Evolutionary conservation across 495 filamentous ascomycete species (phyloP).

Genomic region (Aspergillus cavernicola): DNA sequence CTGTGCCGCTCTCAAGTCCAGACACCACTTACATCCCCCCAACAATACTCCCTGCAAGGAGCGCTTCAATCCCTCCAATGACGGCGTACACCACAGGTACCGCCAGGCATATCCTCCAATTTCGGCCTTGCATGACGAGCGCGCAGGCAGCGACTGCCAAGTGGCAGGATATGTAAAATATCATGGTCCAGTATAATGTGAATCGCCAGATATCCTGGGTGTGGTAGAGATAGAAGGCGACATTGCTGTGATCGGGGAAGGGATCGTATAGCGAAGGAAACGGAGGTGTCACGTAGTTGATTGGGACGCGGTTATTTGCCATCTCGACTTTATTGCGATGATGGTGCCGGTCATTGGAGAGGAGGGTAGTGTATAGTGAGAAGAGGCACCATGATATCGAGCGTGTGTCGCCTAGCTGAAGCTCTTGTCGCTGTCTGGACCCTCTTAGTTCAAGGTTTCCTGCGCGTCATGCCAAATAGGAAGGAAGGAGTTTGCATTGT

Average conservation of each 20-base stretch:
- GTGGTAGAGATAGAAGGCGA: constrained; percentile 69
- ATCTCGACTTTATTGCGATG: constrained; percentile 12
- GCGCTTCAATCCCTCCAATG: constrained; percentile 73
- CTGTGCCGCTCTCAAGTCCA: background rate
- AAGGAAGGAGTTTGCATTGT: constrained; percentile 35
- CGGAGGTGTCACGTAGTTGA: constrained; percentile 64
- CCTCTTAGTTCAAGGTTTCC: too few species aligned
- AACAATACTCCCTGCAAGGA: constrained; percentile 84
- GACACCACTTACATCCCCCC: constrained; percentile 71
- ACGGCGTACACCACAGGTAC: constrained; percentile 72
- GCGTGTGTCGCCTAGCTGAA: background rate
- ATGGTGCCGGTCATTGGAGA: constrained; percentile 7
- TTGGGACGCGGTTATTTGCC: constrained; percentile 52
- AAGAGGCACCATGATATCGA: constrained; percentile 12
- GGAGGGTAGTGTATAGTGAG: background rate
- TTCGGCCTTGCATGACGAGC: constrained; percentile 62
- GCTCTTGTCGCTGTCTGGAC: background rate
- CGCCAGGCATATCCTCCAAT: constrained; percentile 72
- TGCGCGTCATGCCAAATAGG: too few species aligned
- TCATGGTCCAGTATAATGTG: constrained; percentile 80
- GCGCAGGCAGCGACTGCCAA: constrained; percentile 64
- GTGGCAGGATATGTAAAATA: constrained; percentile 45
- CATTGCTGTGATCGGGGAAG: constrained; percentile 46
- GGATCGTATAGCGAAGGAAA: constrained; percentile 92
- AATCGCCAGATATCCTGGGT: constrained; percentile 84